Base-by-base conservation (phyloP, 768 basidiomycete species). In the Tephrocybe sp. region DNA sequence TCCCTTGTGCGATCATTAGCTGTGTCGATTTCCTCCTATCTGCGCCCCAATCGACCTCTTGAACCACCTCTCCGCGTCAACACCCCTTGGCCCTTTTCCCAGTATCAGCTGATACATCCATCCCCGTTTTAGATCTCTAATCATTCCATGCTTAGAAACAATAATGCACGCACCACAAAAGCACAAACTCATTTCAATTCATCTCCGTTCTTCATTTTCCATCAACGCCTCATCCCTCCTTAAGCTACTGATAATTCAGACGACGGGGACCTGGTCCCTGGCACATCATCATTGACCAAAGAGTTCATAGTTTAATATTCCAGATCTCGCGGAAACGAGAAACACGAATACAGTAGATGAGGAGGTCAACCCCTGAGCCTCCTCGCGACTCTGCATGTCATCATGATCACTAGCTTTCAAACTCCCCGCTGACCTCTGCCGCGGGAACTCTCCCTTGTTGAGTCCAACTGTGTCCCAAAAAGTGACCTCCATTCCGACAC, bases 391-490 rank as follows among this genome's bases (percentile, higher is more conserved):
- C 12, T 30, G 28, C 28, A 30, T 30, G 61, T 18, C 44, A n/a
- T n/a, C n/a, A n/a, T n/a, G n/a, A n/a, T n/a, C n/a, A n/a, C n/a
- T n/a, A n/a, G n/a, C 27, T 43, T 60, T 56, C 15, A 68, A 51
- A 4, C 53, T 49, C 2, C 39, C 35, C 18, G 63, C 49, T 1
- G 64, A n/a, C 64, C 9, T 59, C 45, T 9, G 48, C 50, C 8
- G 52, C 50, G 3, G 59, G 47, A 11, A 64, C 56, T 58, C 59
- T 5, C 60, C 73, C 52, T 75, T 72, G 48, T 71, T 66, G 13
- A 74, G 65, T 9, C 72, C 72, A 12, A 66, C 58, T 5, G 73
- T 74, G 49, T 74, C 73, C 64, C 68, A 71, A 36, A 71, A 49
- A 16, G 26, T 18, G 11, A 34, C n/a, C n/a, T n/a, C n/a, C n/a